Base-by-base conservation (phyloP, 106 monocot genomes). In the Apostasia shenzhenica region DNA sequence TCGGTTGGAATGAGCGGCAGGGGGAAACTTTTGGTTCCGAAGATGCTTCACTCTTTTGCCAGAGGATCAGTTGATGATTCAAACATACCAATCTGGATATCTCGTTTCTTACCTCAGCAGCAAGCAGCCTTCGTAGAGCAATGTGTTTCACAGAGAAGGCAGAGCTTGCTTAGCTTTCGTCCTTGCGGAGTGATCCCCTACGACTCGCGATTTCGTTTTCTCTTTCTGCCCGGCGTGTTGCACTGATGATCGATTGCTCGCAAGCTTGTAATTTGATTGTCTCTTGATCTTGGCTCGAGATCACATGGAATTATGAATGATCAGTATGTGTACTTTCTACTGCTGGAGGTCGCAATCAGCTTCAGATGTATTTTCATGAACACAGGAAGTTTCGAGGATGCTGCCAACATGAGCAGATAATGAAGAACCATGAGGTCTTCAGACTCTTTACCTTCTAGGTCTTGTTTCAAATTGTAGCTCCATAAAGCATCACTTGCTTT, bases 1-100 rank as follows among this genome's bases (percentile, higher is more conserved):
- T 87, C 91, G 14, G 87, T 87, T 56, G 91, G 87, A 73, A 60
- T 94, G 4, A 94, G 73, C 56, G 79, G 45, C 6, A 94, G 91
- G 75, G 87, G 91, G 74, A 94, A 91, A 68, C 88, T 91, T 77
- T 78, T 94, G 14, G 54, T 94, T 10, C 94, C 94, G n/a, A 94
- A 94, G 78, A 83, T 91, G 85, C 72, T 91, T 76, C 70, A 86
- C 54, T 67, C 69, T 76, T 86, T 82, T 55, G 79, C 86, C 26
- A 68, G 67, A 74, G 73, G 57, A 14, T 63, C 68, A n/a, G 73
- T 77, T 4, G 79, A 82, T 14, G 86, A 86, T 12, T 54, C 76
- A 8, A 72, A 81, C 41, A 48, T 86, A 62, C 70, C 76, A 43
- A 5, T 66, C 59, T 86, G 86, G 86, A 71, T 86, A 8, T 79